phyloP scores from a whole-genome alignment of 2,329 filamentous ascomycete genomes.

The Chalara sp. region DNA sequence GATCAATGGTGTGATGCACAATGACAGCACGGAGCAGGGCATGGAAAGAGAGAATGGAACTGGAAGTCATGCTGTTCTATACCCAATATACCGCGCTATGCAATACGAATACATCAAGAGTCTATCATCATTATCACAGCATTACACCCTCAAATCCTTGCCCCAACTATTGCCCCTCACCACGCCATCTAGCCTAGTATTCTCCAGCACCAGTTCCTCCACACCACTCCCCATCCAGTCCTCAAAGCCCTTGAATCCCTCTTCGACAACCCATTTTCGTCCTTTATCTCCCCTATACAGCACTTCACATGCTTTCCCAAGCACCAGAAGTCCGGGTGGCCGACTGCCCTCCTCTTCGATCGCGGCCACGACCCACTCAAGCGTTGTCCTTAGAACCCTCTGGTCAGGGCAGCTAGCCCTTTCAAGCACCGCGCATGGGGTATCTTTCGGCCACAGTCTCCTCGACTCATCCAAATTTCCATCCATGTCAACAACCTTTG shows the following conservation, averaged over 20 bases:
- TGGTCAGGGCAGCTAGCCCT: slow-evolving; percentile 92
- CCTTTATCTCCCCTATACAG: slow-evolving; percentile 51
- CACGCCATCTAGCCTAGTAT: slow-evolving; percentile 5
- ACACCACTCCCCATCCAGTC: slow-evolving; percentile 14
- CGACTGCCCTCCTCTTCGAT: slow-evolving; percentile 85
- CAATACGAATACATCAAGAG: too few relatives aligned
- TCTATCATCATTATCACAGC: neutral
- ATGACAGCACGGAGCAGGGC: too few relatives aligned
- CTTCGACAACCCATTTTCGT: slow-evolving; percentile 76
- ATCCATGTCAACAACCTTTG: slow-evolving; percentile 27
- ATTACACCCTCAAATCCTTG: slow-evolving; percentile 13
- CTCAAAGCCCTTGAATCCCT: slow-evolving; percentile 74
- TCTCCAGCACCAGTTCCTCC: slow-evolving; percentile 9
- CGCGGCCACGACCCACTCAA: slow-evolving; percentile 71
- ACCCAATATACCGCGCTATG: too few relatives aligned
- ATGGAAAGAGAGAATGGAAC: too few relatives aligned
- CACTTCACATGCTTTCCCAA: slow-evolving; percentile 78
- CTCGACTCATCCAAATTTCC: slow-evolving; percentile 27
- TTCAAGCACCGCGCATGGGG: slow-evolving; percentile 89
- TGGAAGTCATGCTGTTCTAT: too few relatives aligned
- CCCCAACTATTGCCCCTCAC: slow-evolving; percentile 14
- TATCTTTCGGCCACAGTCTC: slow-evolving; percentile 62
- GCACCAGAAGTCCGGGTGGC: slow-evolving; percentile 81
- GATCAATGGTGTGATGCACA: too few relatives aligned
- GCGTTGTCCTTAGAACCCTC: slow-evolving; percentile 80